Evolutionary conservation across 2,329 filamentous ascomycete genomes (phyloP).

Genomic region (Claviceps pusilla): DNA sequence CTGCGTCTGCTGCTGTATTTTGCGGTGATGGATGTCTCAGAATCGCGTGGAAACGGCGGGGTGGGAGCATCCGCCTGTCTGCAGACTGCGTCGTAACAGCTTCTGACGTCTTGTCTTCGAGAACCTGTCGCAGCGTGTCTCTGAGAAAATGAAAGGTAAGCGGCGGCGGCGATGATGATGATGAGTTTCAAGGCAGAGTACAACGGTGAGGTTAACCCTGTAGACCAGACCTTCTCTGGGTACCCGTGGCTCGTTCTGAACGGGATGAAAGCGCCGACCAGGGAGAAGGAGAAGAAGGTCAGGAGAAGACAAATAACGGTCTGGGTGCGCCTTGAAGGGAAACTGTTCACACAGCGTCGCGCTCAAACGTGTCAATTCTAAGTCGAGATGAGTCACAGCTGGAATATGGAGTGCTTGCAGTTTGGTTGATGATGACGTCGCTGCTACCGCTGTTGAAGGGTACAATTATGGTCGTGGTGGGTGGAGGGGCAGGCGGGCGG

Average conservation of each 20-base stretch:
- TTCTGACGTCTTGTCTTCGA: background rate
- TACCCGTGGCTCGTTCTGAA: slow-evolving; percentile 22
- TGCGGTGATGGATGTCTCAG: slow-evolving; percentile 13
- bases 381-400: background rate
- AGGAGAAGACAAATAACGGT: slow-evolving; percentile 27
- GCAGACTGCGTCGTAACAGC: background rate
- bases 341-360: slow-evolving; percentile 20
- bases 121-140: background rate
- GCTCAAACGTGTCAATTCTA: slow-evolving; percentile 5
- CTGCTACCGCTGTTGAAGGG: background rate
- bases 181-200: too few relatives aligned
- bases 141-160: background rate
- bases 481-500: background rate
- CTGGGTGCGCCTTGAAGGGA: slow-evolving; percentile 32
- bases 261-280: slow-evolving; percentile 38
- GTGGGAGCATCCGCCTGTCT: slow-evolving; percentile 4
- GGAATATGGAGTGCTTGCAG: background rate
- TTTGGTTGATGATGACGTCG: slow-evolving; percentile 4
- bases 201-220: background rate
- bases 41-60: slow-evolving; percentile 14
- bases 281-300: slow-evolving; percentile 32
- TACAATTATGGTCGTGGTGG: background rate
- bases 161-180: background rate
- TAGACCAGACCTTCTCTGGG: background rate
- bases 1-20: background rate